A percentile compares a stretch with the other conserved stretches of the same genome.
phyloP scores from a whole-genome alignment of 345 rosid species.

The Zanthoxylum bungeanum region DNA sequence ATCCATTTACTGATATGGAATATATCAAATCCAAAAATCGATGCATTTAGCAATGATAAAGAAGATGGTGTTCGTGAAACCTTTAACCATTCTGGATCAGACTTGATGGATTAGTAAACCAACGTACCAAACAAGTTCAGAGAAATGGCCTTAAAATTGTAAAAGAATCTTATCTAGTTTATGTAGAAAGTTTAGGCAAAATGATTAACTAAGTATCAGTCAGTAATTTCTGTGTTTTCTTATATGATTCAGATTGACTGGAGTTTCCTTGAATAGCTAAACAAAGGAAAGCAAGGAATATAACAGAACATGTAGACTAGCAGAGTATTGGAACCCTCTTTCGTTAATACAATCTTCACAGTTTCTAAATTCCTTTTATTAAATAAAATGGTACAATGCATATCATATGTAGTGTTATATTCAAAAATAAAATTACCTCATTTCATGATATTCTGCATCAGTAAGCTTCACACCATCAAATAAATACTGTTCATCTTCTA shows the following conservation, averaged over 20 bases:
- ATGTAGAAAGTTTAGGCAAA: not conserved
- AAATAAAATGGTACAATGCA: not conserved
- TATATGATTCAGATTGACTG: not conserved
- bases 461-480: conserved; percentile 74
- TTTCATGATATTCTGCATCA: conserved; percentile 60
- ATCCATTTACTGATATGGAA: not conserved
- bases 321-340: not conserved
- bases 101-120: not conserved
- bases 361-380: not conserved
- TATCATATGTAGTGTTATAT: not conserved
- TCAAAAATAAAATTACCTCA: conserved; percentile 41
- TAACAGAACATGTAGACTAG: not conserved
- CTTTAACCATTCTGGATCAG: not conserved
- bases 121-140: not conserved
- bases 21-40: not conserved
- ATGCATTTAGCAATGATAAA: not conserved
- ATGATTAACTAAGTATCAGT: not conserved
- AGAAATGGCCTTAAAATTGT: not conserved
- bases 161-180: not conserved
- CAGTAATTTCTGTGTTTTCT: not conserved
- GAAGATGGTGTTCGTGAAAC: not conserved
- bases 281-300: not conserved
- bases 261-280: not conserved
- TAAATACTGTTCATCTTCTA: conserved; percentile 85
- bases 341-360: not conserved